Percentiles rank a stretch among this genome's conserved stretches.
These are phyloP conservation scores for Beauveria asiatica DNA, from an alignment of 2,329 filamentous ascomycete genomes.

Conservation along the genomic window DNA sequence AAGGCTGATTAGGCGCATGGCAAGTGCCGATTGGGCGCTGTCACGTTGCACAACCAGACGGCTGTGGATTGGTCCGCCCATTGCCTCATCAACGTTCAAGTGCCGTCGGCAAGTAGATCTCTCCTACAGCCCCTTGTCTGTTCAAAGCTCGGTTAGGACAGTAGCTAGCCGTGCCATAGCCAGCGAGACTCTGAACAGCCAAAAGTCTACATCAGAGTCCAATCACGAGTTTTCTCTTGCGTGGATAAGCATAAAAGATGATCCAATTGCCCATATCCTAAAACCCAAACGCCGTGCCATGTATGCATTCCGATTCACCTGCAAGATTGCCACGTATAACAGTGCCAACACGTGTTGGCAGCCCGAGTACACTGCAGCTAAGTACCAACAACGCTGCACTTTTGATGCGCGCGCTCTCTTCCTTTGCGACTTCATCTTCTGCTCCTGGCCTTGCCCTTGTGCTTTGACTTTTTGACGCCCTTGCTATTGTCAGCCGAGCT, in stretches of 20 bases:
- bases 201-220: too few relatives aligned
- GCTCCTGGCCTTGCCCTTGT: slow-evolving; percentile 21
- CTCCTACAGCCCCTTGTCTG: not conserved
- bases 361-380: not conserved
- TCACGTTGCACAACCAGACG: not conserved
- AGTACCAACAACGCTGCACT: too few relatives aligned
- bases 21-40: not conserved
- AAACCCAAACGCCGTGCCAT: not conserved
- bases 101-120: not conserved
- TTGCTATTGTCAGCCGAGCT: slow-evolving; percentile 20
- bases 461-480: slow-evolving; percentile 20
- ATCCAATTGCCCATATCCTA: not conserved
- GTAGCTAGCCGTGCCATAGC: too few relatives aligned
- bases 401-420: not conserved
- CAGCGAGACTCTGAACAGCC: too few relatives aligned
- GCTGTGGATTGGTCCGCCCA: not conserved
- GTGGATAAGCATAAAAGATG: not conserved
- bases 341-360: not conserved
- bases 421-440: not conserved
- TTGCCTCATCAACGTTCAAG: not conserved
- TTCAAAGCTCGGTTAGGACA: too few relatives aligned
- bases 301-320: not conserved
- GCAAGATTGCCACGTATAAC: not conserved
- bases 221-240: too few relatives aligned
- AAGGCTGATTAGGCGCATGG: too few relatives aligned